Percentiles rank a stretch among this genome's conserved stretches.
Conservation (phyloP, 1,139 yeast genomes). For the Citeromyces hawaiiensis region DNA sequence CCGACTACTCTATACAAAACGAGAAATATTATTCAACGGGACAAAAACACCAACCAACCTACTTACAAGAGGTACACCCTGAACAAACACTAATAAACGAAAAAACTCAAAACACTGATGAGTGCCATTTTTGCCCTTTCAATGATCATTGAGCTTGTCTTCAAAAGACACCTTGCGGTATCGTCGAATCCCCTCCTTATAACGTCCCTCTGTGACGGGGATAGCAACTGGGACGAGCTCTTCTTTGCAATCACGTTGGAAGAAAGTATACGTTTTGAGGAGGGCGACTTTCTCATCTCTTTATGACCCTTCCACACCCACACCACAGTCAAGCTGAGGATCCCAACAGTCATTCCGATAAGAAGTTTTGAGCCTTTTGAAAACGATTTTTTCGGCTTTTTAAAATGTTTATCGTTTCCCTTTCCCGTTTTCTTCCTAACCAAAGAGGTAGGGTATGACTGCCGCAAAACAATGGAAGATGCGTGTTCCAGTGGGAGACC, state of each 20-base stretch:
- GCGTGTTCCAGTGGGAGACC: neutral
- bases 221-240: constrained; percentile 2
- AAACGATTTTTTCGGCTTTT: neutral
- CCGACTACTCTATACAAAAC: too few relatives aligned
- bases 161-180: constrained; percentile 6
- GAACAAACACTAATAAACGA: neutral
- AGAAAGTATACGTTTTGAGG: neutral
- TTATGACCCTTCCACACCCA: constrained; percentile 11
- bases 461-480: neutral
- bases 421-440: neutral
- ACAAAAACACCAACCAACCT: neutral
- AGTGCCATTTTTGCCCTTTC: constrained; percentile 10
- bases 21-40: too few relatives aligned
- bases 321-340: constrained; percentile 13
- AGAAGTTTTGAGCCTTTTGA: constrained; percentile 6
- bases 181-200: constrained; percentile 7
- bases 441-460: neutral
- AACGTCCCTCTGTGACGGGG: constrained; percentile 3
- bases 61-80: neutral
- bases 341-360: constrained; percentile 14
- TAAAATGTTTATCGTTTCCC: neutral
- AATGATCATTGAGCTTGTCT: constrained; percentile 8
- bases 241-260: neutral
- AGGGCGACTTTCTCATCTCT: neutral
- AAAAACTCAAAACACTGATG: neutral